phyloP scores from a whole-genome alignment of 106 monocot species.

The Dendrobium chrysotoxum region DNA sequence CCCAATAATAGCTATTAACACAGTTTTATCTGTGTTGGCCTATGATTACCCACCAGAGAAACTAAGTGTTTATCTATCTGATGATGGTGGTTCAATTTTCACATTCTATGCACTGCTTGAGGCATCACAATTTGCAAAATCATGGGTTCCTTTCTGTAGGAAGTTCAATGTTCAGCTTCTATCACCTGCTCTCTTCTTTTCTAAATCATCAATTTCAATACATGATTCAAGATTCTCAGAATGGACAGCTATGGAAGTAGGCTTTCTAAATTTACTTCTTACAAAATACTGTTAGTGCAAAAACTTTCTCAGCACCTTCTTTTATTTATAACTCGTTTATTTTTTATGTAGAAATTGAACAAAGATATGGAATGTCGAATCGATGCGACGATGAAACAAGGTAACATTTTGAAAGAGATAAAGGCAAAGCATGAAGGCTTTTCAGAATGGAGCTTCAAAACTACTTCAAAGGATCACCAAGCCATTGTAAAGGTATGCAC shows the following conservation, averaged over 20 bases:
- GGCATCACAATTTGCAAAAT: slow-evolving; percentile 55
- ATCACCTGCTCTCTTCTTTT: slow-evolving; percentile 54
- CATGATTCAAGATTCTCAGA: slow-evolving; percentile 8
- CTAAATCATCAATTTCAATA: background rate
- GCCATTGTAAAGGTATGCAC: slow-evolving; percentile 33
- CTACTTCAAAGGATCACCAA: slow-evolving; percentile 35
- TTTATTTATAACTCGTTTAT: background rate
- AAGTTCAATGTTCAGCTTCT: slow-evolving; percentile 57
- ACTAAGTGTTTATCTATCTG: slow-evolving; percentile 63
- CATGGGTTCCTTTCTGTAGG: slow-evolving; percentile 73
- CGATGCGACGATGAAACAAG: slow-evolving; percentile 6
- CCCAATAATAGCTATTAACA: slow-evolving; percentile 60
- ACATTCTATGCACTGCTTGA: slow-evolving; percentile 83
- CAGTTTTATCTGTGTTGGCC: slow-evolving; percentile 68
- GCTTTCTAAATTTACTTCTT: background rate
- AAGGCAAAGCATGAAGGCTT: slow-evolving; percentile 33
- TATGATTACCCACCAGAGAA: slow-evolving; percentile 68
- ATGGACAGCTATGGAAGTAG: slow-evolving; percentile 40
- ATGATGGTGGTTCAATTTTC: slow-evolving; percentile 64
- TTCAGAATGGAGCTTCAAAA: slow-evolving; percentile 21
- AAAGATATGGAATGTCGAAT: slow-evolving; percentile 47
- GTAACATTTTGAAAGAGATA: slow-evolving; percentile 20
- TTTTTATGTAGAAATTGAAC: slow-evolving; percentile 22
- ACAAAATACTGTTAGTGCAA: background rate
- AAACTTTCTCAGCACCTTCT: background rate